Percentiles rank a stretch among this genome's conserved stretches.
Conservation (phyloP, 345 rosid species). For the Citrus sinensis region DVS_A1.0 CM039163.1:47764501-47765000, state of each 20-base stretch:
- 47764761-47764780: background rate
- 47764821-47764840: fast-evolving
- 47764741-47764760: background rate
- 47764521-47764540: fast-evolving
- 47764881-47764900: too few species aligned
- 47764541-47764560: too few species aligned
- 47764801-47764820: background rate
- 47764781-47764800: background rate
- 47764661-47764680: background rate
- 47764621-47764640: too few species aligned
- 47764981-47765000: too few species aligned
- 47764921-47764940: too few species aligned
- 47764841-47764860: too few species aligned
- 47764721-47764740: background rate
- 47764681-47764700: background rate
- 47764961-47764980: too few species aligned
- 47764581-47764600: fast-evolving
- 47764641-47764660: too few species aligned
- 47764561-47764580: fast-evolving
- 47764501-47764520: fast-evolving
- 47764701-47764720: background rate
- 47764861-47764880: too few species aligned
- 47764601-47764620: too few species aligned
- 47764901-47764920: too few species aligned
- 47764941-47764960: too few species aligned